Evolutionary conservation across 176 grass and related monocot genomes (phyloP).

Genomic region (Bonia amplexicaulis): DNA sequence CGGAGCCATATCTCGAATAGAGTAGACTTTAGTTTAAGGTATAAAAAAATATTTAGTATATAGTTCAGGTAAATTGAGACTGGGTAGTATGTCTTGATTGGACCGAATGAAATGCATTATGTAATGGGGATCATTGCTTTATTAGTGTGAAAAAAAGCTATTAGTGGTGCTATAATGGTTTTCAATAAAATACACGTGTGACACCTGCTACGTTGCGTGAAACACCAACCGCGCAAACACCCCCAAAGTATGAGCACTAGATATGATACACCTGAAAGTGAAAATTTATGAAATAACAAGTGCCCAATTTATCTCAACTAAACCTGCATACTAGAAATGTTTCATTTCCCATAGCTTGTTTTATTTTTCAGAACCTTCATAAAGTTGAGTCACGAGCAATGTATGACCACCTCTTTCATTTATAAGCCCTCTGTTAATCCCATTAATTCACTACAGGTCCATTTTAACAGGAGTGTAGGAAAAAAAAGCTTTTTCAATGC

Average conservation of each 20-base stretch:
- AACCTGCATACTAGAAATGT: background rate
- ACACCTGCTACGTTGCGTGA: background rate
- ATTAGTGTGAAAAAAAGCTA: background rate
- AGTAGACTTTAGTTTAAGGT: no score
- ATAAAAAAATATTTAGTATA: no score
- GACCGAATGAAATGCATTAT: background rate
- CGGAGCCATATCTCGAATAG: no score
- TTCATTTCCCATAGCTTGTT: background rate
- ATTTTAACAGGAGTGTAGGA: background rate
- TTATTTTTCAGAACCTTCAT: background rate
- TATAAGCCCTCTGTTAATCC: background rate
- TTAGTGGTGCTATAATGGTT: background rate
- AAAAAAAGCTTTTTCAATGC: background rate
- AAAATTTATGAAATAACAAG: background rate
- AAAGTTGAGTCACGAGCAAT: background rate
- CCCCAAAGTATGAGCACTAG: background rate
- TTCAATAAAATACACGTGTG: background rate
- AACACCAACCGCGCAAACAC: conserved; percentile 13
- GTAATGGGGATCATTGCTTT: background rate
- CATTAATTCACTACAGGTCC: background rate
- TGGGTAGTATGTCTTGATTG: no score
- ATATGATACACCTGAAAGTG: background rate
- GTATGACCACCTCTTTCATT: background rate
- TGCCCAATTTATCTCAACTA: background rate
- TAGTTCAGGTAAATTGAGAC: no score